Evolutionary conservation across 2,329 filamentous ascomycete genomes (phyloP).

Genomic region (Neofusicoccum laricinum): DNA sequence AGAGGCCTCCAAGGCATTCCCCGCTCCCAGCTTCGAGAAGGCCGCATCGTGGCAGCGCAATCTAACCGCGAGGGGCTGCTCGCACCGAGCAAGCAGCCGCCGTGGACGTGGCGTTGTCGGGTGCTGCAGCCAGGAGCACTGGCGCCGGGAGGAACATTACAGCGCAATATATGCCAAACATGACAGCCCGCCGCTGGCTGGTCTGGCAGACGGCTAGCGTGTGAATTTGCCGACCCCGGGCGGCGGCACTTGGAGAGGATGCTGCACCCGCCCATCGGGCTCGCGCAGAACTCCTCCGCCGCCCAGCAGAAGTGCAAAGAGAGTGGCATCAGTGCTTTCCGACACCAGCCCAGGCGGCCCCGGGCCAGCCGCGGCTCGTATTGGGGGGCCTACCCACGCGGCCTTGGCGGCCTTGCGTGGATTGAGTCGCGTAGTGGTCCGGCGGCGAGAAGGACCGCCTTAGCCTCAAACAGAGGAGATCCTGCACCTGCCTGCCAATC

Average conservation of each 20-base stretch:
- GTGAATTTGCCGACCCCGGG: neutral
- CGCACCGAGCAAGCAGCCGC: neutral
- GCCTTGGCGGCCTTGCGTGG: neutral
- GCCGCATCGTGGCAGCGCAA: neutral
- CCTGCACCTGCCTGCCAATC: neutral
- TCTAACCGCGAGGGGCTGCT: neutral
- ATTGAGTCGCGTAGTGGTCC: conserved; percentile 3
- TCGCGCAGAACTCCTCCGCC: neutral
- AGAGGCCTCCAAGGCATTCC: neutral
- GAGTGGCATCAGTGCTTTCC: neutral
- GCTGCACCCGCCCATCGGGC: neutral
- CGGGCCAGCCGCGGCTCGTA: neutral
- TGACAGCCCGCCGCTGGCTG: neutral
- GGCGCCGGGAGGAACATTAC: neutral
- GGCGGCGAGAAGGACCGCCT: neutral
- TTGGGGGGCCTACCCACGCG: neutral
- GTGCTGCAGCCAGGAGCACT: neutral
- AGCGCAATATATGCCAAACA: neutral
- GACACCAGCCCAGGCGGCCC: neutral
- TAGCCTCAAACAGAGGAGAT: neutral
- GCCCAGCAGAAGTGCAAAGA: neutral
- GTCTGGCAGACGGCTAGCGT: neutral
- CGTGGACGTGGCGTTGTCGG: neutral
- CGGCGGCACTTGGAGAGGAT: neutral
- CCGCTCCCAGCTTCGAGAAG: neutral